Evolutionary conservation across 1,139 yeast genomes (phyloP), one percentile per base, ranked within the genome.

Genomic region (Taphrina betulina): DNA sequence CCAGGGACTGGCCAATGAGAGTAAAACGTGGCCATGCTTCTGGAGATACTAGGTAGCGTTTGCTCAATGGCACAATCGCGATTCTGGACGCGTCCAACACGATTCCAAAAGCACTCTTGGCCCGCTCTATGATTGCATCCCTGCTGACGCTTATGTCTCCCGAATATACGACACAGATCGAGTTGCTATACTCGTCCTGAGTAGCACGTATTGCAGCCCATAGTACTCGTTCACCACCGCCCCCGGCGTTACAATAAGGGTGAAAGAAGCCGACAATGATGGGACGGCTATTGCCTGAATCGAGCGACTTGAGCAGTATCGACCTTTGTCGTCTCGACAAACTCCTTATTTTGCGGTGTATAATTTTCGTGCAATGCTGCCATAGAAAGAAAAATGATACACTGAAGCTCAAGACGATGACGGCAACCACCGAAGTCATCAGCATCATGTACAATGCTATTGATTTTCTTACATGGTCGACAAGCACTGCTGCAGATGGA

Each of bases 191-290:
- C 35, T 75, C 72, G 8, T 69, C 64, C 60, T 90, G 72, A 0
- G 96, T 86, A 23, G 84, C 77, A 62, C 80, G 77, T 4, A 92
- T 87, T 0, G 96, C 96, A 57, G 87, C 89, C 98, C 98, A 94
- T 44, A 94, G 74, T 0, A 94, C 98, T 53, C 95, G 78, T 69
- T 94, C 99, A 22, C 99, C 99, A 36, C 99, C 99, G 17, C 98
- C 98, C 36, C 95, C 96, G 45, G 95, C 94, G 68, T 87, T 87
- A 62, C 96, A 64, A 64, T 84, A 86, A 0, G 98, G 98, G 70
- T 94, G 99, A 74, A 92, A 89, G 67, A 86, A 90, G 4, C 97
- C 99, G 65, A 74, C 29, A 17, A 52, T 31, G 19, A 52, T 20
- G 4, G 50, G 31, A 14, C 22, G 37, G 3, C 28, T 31, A 2